Percentiles rank a stretch among this genome's conserved stretches.
phyloP scores from a whole-genome alignment of 805 yeast species.

The Vanderwaltozyma tropicalis region DNA sequence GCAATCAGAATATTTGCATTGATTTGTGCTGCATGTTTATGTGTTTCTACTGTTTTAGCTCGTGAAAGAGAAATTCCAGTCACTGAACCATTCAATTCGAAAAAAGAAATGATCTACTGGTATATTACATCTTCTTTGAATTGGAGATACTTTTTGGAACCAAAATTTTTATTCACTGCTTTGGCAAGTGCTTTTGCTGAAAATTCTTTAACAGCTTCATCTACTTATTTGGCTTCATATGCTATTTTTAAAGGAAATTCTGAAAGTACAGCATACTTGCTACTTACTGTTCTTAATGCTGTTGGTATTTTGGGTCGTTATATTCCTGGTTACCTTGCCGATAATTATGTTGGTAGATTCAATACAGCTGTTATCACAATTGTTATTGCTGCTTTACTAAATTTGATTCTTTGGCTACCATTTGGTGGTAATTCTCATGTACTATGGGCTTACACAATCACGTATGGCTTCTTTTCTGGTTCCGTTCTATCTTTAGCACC shows the following conservation, averaged over 20 bases:
- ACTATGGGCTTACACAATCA: slow-evolving; percentile 35
- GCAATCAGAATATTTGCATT: slow-evolving; percentile 46
- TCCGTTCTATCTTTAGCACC: slow-evolving; percentile 49
- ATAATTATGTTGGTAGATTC: slow-evolving; percentile 38
- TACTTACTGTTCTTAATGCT: slow-evolving; percentile 39
- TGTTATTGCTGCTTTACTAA: slow-evolving; percentile 27
- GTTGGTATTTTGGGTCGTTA: slow-evolving; percentile 39
- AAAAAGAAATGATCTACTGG: slow-evolving; percentile 23
- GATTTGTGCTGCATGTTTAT: slow-evolving; percentile 33
- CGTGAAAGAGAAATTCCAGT: slow-evolving; percentile 31
- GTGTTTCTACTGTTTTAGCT: slow-evolving; percentile 29
- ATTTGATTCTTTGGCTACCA: slow-evolving; percentile 35
- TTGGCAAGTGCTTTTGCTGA: slow-evolving; percentile 39
- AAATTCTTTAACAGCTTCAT: slow-evolving; percentile 35
- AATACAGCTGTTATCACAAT: slow-evolving; percentile 38
- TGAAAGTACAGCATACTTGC: slow-evolving; percentile 34
- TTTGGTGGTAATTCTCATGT: slow-evolving; percentile 30
- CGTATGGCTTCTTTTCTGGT: slow-evolving; percentile 48
- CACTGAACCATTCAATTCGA: slow-evolving; percentile 31
- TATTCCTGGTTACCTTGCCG: slow-evolving; percentile 37
- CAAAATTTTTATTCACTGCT: slow-evolving; percentile 34
- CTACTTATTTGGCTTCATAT: slow-evolving; percentile 45
- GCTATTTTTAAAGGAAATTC: slow-evolving; percentile 39
- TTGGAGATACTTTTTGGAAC: slow-evolving; percentile 33
- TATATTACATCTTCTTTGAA: slow-evolving; percentile 23